Evolutionary conservation across 371 early-diverging fungal species (phyloP), one percentile per base, ranked within the genome.

Genomic region (Nematocida ausubeli): DNA sequence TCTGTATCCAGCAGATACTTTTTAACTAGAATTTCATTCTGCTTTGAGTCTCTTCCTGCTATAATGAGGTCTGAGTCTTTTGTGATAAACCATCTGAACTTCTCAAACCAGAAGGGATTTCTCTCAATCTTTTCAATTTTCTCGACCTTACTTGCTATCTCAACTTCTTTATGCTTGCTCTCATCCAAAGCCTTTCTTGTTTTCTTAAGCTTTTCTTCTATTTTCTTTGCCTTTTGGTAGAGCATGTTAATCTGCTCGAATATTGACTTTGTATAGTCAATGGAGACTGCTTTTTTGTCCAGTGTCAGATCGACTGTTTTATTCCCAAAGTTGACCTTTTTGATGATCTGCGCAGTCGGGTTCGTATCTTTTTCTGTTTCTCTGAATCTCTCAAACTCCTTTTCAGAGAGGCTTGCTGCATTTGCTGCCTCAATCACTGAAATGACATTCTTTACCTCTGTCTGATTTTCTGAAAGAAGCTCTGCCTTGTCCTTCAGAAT

Each of bases 41-140:
- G 96, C 72, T 90, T 91, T 83, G 93, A 90, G 87, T 96, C 96
- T 52, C 91, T 90, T 49, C 98, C 99, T 37, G 92, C 95, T 82
- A 99, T 88, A 19, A 98, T 90, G 69, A 99, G 85, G 80, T 91
- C 91, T 63, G 92, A 92, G 81, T 98, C 96, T 64, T 80, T 70
- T 0, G 93, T 91, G 35, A 99, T 88, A 82, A 95, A 96, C 95
- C 97, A 99, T 57, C 91, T 80, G 81, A 95, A 99, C 88, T 95
- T 95, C 85, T 99, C 99, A 87, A 99, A 99, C 98, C 98, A 99
- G 56, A 90, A 92, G 2, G 92, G 90, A 72, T 92, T 93, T 80
- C 98, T 69, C 30, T 78, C 55, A 7, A 83, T 58, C 26, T 81
- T 83, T 47, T 83, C 79, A 35, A 83, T 69, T 58, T 80, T 82